These are phyloP conservation scores for Hippophae tibetana DNA, from an alignment of 306 rosid genomes.

Conservation along the genomic window DNA sequence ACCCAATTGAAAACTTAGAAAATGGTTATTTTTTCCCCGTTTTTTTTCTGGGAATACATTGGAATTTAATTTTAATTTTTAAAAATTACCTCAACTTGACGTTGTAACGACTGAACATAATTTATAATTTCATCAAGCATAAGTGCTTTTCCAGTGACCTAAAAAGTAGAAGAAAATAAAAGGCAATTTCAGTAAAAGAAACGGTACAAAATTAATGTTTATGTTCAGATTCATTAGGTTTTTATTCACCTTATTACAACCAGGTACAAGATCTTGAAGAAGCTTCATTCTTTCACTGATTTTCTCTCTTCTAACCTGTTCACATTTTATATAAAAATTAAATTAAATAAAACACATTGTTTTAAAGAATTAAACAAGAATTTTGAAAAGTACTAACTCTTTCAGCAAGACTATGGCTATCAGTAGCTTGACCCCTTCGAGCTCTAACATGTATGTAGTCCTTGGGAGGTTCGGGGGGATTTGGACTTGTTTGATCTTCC, in stretches of 20 bases:
- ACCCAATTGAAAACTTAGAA: constrained; percentile 12
- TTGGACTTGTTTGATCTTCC: constrained; percentile 54
- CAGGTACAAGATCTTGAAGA: constrained; percentile 95
- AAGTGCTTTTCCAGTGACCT: constrained; percentile 97
- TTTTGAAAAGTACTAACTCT: constrained; percentile 45
- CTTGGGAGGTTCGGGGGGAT: constrained; percentile 67
- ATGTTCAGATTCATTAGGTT: neutral
- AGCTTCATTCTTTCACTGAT: constrained; percentile 96
- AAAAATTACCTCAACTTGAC: constrained; percentile 75
- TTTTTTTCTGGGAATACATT: neutral
- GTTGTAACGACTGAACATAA: constrained; percentile 94
- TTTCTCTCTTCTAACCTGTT: constrained; percentile 88
- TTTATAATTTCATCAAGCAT: constrained; percentile 97
- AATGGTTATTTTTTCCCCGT: neutral
- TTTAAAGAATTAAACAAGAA: neutral
- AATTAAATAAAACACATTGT: neutral
- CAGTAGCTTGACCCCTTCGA: constrained; percentile 98
- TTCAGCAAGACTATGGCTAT: constrained; percentile 97
- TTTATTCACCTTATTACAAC: constrained; percentile 69
- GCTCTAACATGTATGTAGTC: constrained; percentile 99
- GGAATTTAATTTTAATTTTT: constrained; percentile 11
- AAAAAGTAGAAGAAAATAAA: constrained; percentile 1
- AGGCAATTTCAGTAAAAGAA: constrained; percentile 17
- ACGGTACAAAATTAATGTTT: neutral
- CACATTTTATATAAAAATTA: constrained; percentile 8